Evolutionary conservation across 228 moss, liverwort and hornwort species (phyloP).

Genomic region (Sphagnum fallax): DNA sequence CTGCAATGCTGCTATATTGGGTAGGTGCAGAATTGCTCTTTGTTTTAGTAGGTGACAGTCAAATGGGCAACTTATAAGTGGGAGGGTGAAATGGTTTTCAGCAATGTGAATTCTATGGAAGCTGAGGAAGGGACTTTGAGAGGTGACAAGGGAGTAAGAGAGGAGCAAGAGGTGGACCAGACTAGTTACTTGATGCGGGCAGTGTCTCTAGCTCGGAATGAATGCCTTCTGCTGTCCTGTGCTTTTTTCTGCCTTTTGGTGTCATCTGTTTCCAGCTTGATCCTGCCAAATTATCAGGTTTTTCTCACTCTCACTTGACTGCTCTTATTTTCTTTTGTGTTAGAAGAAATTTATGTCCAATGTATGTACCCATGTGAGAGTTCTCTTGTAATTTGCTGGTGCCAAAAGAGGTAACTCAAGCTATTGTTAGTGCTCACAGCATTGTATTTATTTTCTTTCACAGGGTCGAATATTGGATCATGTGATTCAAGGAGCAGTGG

Average conservation of each 20-base stretch:
- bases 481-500: constrained; percentile 1
- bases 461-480: constrained; percentile 7
- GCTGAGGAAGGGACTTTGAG: constrained; percentile 35
- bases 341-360: too few relatives aligned
- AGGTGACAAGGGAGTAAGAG: constrained; percentile 47
- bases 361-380: too few relatives aligned
- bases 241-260: constrained; percentile 3
- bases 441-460: not conserved
- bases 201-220: constrained; percentile 1
- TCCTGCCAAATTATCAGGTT: constrained; percentile 19
- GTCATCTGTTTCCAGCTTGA: constrained; percentile 13
- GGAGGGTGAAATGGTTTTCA: too few relatives aligned
- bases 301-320: not conserved
- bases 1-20: too few relatives aligned
- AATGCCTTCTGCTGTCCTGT: constrained; percentile 1
- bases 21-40: too few relatives aligned
- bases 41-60: too few relatives aligned
- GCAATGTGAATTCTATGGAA: not conserved
- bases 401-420: too few relatives aligned
- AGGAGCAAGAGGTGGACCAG: constrained; percentile 42
- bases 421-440: too few relatives aligned
- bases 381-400: too few relatives aligned
- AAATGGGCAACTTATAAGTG: not conserved
- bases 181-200: constrained; percentile 29
- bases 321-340: not conserved